A percentile compares a stretch with the other conserved stretches of the same genome.
These are phyloP conservation scores for Juncus inflexus DNA, from an alignment of 176 grass and related monocot genomes.

Conservation along the genomic window DNA sequence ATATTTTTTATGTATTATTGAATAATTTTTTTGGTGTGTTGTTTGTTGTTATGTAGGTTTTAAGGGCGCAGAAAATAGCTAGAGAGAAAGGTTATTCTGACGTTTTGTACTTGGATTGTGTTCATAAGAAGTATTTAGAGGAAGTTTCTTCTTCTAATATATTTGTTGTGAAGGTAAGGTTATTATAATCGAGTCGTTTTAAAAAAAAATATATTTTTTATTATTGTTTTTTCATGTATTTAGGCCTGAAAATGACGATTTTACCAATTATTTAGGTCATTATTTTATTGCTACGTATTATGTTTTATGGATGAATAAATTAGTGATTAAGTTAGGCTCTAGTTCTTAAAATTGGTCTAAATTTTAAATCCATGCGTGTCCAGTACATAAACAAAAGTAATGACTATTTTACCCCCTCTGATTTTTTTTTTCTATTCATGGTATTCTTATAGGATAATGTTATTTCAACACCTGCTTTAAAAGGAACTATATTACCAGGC, in stretches of 20 bases:
- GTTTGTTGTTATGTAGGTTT: slow-evolving; percentile 44
- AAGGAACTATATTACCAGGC: slow-evolving; percentile 95
- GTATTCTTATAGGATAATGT: slow-evolving; percentile 53
- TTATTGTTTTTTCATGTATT: slow-evolving; percentile 15
- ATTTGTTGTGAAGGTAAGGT: slow-evolving; percentile 89
- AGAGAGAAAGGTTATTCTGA: slow-evolving; percentile 98
- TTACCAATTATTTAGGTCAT: too few relatives aligned
- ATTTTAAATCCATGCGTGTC: not conserved
- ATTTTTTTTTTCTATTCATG: slow-evolving; percentile 9
- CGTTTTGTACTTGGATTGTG: slow-evolving; percentile 89
- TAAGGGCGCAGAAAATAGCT: slow-evolving; percentile 91
- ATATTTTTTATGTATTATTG: not conserved
- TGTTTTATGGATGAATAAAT: too few relatives aligned
- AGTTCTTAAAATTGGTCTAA: not conserved
- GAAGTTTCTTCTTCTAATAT: slow-evolving; percentile 99
- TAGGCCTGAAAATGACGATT: too few relatives aligned
- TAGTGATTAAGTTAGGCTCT: slow-evolving; percentile 10
- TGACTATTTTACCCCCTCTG: slow-evolving; percentile 1
- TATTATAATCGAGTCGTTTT: slow-evolving; percentile 1
- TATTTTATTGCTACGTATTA: too few relatives aligned
- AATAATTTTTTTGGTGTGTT: not conserved
- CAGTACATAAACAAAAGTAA: slow-evolving; percentile 5
- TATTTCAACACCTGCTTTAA: slow-evolving; percentile 71
- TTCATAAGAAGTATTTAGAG: slow-evolving; percentile 91
- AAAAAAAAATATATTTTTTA: not conserved